phyloP scores from a whole-genome alignment of 2,329 filamentous ascomycete genomes.

The Lomentospora prolificans region DNA sequence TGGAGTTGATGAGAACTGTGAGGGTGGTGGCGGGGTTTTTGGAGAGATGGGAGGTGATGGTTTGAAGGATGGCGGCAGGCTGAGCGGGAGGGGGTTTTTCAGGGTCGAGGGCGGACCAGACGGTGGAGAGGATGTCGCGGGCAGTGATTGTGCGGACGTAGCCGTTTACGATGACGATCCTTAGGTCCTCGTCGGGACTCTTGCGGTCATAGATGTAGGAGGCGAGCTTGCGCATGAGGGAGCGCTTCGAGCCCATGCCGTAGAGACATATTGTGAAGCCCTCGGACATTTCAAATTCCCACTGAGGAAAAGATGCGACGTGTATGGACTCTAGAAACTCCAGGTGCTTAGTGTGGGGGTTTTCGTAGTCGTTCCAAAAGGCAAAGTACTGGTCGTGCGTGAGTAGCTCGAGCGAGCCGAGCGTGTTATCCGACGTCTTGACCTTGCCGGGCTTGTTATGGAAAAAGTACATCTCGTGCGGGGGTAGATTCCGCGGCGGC shows the following conservation, averaged over 20 bases:
- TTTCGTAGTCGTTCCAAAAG: conserved; percentile 47
- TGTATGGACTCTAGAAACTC: conserved; percentile 67
- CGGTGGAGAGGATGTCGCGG: conserved; percentile 58
- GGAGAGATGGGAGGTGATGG: conserved; percentile 53
- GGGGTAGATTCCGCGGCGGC: conserved; percentile 69
- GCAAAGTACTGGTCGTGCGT: conserved; percentile 89
- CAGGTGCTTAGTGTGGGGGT: conserved; percentile 62
- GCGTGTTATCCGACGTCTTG: conserved; percentile 80
- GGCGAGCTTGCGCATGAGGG: conserved; percentile 66
- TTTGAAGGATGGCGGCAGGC: conserved; percentile 57
- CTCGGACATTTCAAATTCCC: conserved; percentile 81
- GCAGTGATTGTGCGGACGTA: conserved; percentile 59
- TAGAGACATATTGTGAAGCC: conserved; percentile 86
- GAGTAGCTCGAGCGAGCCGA: conserved; percentile 64
- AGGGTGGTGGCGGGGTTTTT: conserved; percentile 33
- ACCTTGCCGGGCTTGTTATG: conserved; percentile 74
- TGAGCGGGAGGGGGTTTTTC: conserved; percentile 44
- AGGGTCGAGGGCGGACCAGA: conserved; percentile 54
- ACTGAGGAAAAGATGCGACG: conserved; percentile 75
- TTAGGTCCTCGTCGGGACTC: conserved; percentile 22
- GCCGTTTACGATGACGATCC: conserved; percentile 78
- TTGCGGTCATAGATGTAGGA: conserved; percentile 43
- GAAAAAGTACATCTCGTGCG: conserved; percentile 88
- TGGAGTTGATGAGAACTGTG: conserved; percentile 71
- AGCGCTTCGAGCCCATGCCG: conserved; percentile 82